These are phyloP conservation scores for Fusarium sp. DNA, from an alignment of 2,329 filamentous ascomycete species.

Conservation along the genomic window DNA sequence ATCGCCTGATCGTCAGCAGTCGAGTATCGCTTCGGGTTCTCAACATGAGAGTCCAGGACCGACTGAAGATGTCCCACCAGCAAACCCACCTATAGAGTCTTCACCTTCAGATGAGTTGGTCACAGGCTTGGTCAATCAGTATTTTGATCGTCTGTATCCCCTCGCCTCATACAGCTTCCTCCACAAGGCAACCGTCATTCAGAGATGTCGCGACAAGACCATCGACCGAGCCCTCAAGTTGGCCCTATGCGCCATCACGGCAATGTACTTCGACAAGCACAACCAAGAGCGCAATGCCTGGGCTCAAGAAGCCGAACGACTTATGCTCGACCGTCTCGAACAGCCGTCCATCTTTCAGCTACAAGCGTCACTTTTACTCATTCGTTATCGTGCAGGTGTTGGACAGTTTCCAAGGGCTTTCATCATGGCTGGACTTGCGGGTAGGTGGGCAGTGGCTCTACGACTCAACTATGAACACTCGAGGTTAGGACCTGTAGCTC, in stretches of 20 bases:
- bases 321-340: conserved; percentile 41
- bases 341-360: conserved; percentile 43
- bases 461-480: conserved; percentile 44
- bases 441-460: conserved; percentile 41
- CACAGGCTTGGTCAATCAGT: conserved; percentile 29
- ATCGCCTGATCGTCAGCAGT: conserved; percentile 22
- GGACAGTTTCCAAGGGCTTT: conserved; percentile 42
- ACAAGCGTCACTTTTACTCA: conserved; percentile 40
- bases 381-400: conserved; percentile 40
- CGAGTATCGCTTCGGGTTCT: conserved; percentile 25
- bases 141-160: conserved; percentile 40
- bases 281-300: conserved; percentile 26
- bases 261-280: conserved; percentile 38
- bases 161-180: conserved; percentile 41
- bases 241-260: conserved; percentile 39
- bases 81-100: neutral
- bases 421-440: conserved; percentile 42
- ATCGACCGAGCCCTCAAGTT: conserved; percentile 40
- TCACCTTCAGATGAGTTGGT: conserved; percentile 35
- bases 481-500: conserved; percentile 34
- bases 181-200: conserved; percentile 39
- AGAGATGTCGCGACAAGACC: conserved; percentile 40
- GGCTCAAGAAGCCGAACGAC: conserved; percentile 39
- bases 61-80: neutral
- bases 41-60: conserved; percentile 15